Conservation (phyloP, 768 basidiomycete genomes). For the Lactarius psammicola region DNA sequence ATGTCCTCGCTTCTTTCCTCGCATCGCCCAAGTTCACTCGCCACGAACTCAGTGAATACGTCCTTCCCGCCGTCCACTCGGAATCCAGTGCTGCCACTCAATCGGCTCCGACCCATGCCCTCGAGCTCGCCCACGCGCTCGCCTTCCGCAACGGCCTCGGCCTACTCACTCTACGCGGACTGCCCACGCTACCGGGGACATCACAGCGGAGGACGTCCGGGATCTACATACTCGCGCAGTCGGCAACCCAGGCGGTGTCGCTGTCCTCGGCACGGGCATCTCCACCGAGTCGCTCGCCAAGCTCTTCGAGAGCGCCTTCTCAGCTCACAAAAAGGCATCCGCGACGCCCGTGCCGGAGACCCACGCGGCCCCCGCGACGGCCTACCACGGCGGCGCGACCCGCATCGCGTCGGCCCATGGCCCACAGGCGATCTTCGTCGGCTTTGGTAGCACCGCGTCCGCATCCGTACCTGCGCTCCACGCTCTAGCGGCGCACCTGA, state of each 20-base stretch:
- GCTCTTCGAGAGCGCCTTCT: conserved; percentile 68
- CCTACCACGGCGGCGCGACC: conserved; percentile 87
- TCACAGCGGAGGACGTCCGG: conserved; percentile 69
- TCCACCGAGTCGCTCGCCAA: conserved; percentile 59
- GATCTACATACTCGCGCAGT: conserved; percentile 72
- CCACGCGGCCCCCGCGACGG: conserved; percentile 38
- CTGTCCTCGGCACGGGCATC: conserved; percentile 86
- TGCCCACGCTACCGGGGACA: conserved; percentile 48
- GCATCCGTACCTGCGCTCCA: conserved; percentile 68
- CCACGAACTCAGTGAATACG: conserved; percentile 74
- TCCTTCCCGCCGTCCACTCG: conserved; percentile 63
- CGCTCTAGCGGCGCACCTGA: conserved; percentile 76
- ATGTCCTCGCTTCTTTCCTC: conserved; percentile 81
- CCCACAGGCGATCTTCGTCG: conserved; percentile 79
- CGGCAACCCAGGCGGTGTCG: conserved; percentile 67
- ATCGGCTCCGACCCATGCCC: conserved; percentile 63
- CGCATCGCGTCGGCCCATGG: conserved; percentile 62
- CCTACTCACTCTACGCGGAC: conserved; percentile 82
- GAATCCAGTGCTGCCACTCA: conserved; percentile 62
- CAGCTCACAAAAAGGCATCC: conserved; percentile 43
- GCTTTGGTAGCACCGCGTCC: conserved; percentile 73
- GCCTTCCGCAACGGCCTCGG: conserved; percentile 97
- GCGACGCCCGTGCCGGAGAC: conserved; percentile 41
- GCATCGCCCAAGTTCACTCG: conserved; percentile 79
- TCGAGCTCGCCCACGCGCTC: conserved; percentile 85